Conservation (phyloP, 2,329 filamentous ascomycete species). For the Helminthosporium solani region DNA sequence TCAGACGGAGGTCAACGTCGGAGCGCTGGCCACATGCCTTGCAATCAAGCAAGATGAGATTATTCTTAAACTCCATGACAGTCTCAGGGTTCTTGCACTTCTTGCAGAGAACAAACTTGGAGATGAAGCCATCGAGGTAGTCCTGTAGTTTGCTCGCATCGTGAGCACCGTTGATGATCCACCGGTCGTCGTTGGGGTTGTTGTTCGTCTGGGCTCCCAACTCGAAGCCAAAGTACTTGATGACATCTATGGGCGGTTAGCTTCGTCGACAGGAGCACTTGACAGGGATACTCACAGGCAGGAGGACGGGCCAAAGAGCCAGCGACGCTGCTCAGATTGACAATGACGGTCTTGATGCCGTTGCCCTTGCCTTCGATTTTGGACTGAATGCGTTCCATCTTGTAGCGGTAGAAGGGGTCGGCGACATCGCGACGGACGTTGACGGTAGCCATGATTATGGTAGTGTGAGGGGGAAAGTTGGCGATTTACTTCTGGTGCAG, state of each 20-base stretch:
- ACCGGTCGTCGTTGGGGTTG: slow-evolving; percentile 94
- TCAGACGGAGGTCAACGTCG: slow-evolving; percentile 88
- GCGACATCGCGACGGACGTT: slow-evolving; percentile 96
- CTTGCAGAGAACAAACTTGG: slow-evolving; percentile 98
- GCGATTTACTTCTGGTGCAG: slow-evolving; percentile 32
- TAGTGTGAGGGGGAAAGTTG: slow-evolving; percentile 19
- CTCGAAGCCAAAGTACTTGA: slow-evolving; percentile 99
- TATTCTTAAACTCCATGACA: slow-evolving; percentile 91
- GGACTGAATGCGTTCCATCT: slow-evolving; percentile 98
- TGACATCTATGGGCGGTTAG: slow-evolving; percentile 61
- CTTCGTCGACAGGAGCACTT: not conserved
- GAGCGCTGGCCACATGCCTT: slow-evolving; percentile 96
- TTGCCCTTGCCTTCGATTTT: slow-evolving; percentile 99
- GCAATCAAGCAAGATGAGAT: slow-evolving; percentile 90
- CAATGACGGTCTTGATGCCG: slow-evolving; percentile 97
- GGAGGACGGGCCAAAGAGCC: slow-evolving; percentile 88
- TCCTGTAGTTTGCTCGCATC: slow-evolving; percentile 95
- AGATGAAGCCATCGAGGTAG: slow-evolving; percentile 96
- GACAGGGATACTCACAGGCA: slow-evolving; percentile 53
- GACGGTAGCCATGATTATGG: slow-evolving; percentile 88
- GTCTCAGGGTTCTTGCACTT: slow-evolving; percentile 99
- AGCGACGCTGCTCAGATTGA: slow-evolving; percentile 94
- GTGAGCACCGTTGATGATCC: slow-evolving; percentile 99
- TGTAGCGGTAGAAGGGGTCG: slow-evolving; percentile 99
- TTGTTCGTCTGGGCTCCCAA: slow-evolving; percentile 98